Percentiles rank a stretch among this genome's conserved stretches.
Conservation (phyloP, 1,284 basidiomycete species). For the Anthracocystis walkeri region DNA sequence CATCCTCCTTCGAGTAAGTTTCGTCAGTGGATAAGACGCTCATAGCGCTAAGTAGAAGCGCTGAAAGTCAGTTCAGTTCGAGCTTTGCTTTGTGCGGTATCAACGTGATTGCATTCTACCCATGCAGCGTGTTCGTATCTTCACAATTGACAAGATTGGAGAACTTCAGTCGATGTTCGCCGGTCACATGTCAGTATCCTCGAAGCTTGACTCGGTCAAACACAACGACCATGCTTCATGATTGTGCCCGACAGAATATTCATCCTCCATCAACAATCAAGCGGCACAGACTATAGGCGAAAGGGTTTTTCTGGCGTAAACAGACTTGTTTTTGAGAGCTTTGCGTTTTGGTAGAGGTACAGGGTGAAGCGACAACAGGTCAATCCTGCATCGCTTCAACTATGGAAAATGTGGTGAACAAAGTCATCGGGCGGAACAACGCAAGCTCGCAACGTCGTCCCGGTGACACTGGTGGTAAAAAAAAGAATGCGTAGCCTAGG, state of each 20-base stretch:
- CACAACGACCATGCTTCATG: neutral
- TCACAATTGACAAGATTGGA: neutral
- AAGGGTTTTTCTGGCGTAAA: conserved; percentile 33
- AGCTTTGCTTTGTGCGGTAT: conserved; percentile 1
- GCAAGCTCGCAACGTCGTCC: conserved; percentile 47
- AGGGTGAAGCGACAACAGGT: conserved; percentile 19
- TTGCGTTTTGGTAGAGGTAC: conserved; percentile 54
- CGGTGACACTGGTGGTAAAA: conserved; percentile 16
- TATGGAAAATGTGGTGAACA: conserved; percentile 25
- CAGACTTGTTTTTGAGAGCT: conserved; percentile 49
- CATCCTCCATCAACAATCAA: neutral
- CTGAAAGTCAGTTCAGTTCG: neutral
- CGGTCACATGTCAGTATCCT: neutral
- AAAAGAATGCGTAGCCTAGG: conserved; percentile 30
- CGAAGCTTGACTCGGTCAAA: neutral
- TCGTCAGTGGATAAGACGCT: neutral
- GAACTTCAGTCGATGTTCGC: no score
- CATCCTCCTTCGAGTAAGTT: neutral
- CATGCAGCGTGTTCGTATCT: neutral
- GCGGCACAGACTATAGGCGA: conserved; percentile 2
- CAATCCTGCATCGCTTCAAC: conserved; percentile 14
- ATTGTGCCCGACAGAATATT: neutral
- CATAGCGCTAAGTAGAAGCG: neutral
- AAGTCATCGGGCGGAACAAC: conserved; percentile 30
- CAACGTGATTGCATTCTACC: neutral